phyloP scores from a whole-genome alignment of 139 green algal genomes.

The Volvox reticuliferus region DNA sequence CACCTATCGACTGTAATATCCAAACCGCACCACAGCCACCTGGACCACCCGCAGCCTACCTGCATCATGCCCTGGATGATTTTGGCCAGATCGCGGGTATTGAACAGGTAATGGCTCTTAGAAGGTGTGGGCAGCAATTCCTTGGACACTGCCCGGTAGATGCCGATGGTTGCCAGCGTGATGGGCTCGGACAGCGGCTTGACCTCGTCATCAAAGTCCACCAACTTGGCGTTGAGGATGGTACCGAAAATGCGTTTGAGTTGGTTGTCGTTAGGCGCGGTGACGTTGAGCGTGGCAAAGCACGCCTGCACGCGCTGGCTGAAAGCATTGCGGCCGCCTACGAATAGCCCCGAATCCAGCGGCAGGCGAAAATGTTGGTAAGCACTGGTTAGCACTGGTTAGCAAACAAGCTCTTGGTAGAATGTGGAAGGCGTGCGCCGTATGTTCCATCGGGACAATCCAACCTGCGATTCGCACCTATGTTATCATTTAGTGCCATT shows the following conservation, averaged over 20 bases:
- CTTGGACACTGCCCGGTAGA: constrained; percentile 66
- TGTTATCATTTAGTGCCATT: too few relatives aligned
- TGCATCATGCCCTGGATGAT: constrained; percentile 84
- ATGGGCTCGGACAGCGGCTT: constrained; percentile 77
- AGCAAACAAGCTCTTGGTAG: too few relatives aligned
- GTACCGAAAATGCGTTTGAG: constrained; percentile 88
- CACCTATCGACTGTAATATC: too few relatives aligned
- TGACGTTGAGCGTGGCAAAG: constrained; percentile 83
- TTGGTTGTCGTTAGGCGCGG: constrained; percentile 76
- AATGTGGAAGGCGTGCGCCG: too few relatives aligned
- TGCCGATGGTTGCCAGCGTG: constrained; percentile 72
- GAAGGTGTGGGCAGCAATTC: constrained; percentile 87
- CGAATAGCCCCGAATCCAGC: background rate
- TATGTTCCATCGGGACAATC: too few relatives aligned
- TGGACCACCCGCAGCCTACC: constrained; percentile 16
- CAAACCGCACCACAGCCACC: too few relatives aligned
- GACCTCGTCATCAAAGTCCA: constrained; percentile 87
- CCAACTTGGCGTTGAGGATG: constrained; percentile 81
- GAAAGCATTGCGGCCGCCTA: constrained; percentile 81
- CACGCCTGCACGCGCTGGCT: constrained; percentile 77
- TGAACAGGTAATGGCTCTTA: constrained; percentile 93
- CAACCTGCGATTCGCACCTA: too few relatives aligned
- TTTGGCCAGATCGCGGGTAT: constrained; percentile 87
- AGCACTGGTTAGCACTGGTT: too few relatives aligned
- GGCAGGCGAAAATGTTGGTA: background rate